Base-by-base conservation (phyloP, 441 rosid genomes). In the Mallotus repandus region DNA sequence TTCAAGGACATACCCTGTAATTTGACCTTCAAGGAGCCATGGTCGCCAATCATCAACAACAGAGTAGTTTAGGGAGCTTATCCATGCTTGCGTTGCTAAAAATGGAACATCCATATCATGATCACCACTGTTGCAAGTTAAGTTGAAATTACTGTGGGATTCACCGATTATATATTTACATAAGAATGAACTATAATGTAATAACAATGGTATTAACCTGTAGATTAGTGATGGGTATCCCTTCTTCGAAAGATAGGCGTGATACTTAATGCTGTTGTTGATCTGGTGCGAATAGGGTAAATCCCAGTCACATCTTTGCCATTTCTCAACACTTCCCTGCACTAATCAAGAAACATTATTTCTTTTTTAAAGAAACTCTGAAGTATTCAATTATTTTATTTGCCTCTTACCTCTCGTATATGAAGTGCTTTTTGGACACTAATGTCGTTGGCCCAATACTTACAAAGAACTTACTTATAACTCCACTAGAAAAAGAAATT, bases 211-310 rank as follows among this genome's bases (percentile, higher is more conserved):
- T 29, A 29, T 52, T 84, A 71, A 86, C 97, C 89, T 91, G 89
- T 86, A 91, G 59, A 93, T 75, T 66, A 93, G 78, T 54, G 89
- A 72, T 25, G 89, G 89, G 52, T 78, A 83, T 68, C 94, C 93
- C 80, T 77, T 81, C 22, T 22, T 63, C 49, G 89, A 82, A 71
- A 83, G 87, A 74, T 82, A 81, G 2, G 63, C 71, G 70, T 88
- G 94, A 69, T 81, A 79, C 5, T 68, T 74, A 29, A 84, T 5
- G 45, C 83, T 74, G 77, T 74, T 80, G 21, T 3, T 0, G 55
- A 91, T 72, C 0, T 89, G 83, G 1, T 0, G 0, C 0, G 76
- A 72, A 55, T 91, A 93, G 48, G 82, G 73, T 72, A 93, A 48
- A 4, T 4, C 41, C 41, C 7, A 4, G 41, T 4, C 41, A 1